Evolutionary conservation across 805 yeast genomes (phyloP), one percentile per base, ranked within the genome.

Genomic region (Candida nonsorbophila): DNA sequence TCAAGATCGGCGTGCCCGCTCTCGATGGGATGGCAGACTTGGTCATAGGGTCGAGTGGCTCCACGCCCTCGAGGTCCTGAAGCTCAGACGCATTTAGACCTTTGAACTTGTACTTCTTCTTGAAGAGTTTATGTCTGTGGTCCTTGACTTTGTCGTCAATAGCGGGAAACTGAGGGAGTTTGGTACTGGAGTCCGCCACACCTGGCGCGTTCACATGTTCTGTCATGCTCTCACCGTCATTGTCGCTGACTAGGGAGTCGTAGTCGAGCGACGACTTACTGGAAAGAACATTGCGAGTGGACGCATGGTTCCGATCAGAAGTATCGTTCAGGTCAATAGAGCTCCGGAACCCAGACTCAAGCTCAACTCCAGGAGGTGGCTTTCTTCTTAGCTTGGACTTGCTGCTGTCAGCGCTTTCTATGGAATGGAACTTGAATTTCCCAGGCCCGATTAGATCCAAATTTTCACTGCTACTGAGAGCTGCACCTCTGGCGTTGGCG

Each of bases 91-190:
- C n/a, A 25, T 41, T 40, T 5, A 35, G 29, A 7, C 30, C 39
- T 16, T 44, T 41, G 6, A 35, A 16, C 24, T 44, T 49, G 24
- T 33, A 27, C 30, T 37, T 43, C 24, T 41, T 34, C 32, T 48
- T 51, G 44, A 55, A 49, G 14, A 47, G 12, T 5, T 38, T 39
- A 32, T 37, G 35, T 20, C 13, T 18, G 10, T 32, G 20, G 24
- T 32, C 26, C 27, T 41, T 30, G 16, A 27, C 24, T 14, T 32
- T 47, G 10, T 35, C 41, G 2, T 32, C 34, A 4, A 55, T 33
- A 10, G 45, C 54, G 3, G 69, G 67, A 30, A 55, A 62, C 33
- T 51, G 55, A 1, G 67, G 67, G 11, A 62, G 45, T 28, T 42
- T 47, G 8, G 15, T 17, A 12, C 19, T 23, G 9, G 22, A 15